Evolutionary conservation across 257 asterid species (phyloP), one percentile per base, ranked within the genome.

Genomic region (Primulina huaijiensis): DNA sequence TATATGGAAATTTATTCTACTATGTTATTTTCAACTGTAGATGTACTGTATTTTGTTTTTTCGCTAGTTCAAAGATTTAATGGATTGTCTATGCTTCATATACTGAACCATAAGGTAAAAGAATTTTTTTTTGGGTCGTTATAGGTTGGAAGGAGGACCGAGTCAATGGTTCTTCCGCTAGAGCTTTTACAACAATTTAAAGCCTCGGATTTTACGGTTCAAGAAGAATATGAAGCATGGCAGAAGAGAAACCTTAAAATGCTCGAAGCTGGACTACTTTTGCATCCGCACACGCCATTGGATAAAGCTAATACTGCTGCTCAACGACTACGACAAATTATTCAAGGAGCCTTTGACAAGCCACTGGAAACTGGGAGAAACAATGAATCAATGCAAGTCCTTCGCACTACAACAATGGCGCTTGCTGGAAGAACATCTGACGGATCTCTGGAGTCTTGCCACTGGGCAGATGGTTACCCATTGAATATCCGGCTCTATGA

Each of bases 391-490:
- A 86, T 94, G 99, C 99, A 94, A 86, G 88, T 89, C 75, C 90
- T 94, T 67, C 99, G 99, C 7, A 86, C 84, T 61, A 89, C 97
- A 52, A 96, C 91, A 62, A 77, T 84, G 88, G 72, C 96, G 67
- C 88, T 91, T 73, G 89, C 97, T 5, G 81, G 81, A 79, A 82
- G 97, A 75, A 86, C 96, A 68, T 81, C 95, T 57, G 97, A 88
- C 67, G 97, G 96, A 64, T 87, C 90, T 59, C 72, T 74, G 50
- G 97, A 91, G 31, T 80, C 92, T 38, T 77, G 84, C 87, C 99
- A 94, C 77, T 94, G 99, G 99, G 99, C 99, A 8, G 97, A 94
- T 81, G 99, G 99, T 25, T 72, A 85, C 68, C 99, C 99, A 9
- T 76, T 94, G 76, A 94, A 94, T 82, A 89, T 91, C 77, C 86